Base-by-base conservation (phyloP, 2,329 filamentous ascomycete species). In the Davidsoniella virescens region DNA sequence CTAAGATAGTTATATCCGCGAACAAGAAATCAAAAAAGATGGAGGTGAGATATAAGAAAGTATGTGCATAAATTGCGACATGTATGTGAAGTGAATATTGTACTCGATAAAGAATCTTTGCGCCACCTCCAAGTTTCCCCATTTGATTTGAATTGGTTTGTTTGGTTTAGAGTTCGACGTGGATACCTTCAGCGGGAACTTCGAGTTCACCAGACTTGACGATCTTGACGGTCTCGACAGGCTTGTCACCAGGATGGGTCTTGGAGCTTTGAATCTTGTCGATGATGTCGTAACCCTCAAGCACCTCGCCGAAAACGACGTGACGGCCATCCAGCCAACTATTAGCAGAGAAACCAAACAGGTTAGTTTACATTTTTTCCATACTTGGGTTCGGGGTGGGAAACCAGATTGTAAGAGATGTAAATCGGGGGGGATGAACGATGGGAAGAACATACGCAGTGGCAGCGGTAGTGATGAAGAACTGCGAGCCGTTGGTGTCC, bases 141-240 rank as follows among this genome's bases (percentile, higher is more conserved):
- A 12, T 4, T 17, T 9, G 39, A 41, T 18, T 8, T 41, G 39
- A 17, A 12, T 33, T 33, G 29, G 12, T 33, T 9, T 33, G 29
- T 33, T 33, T 33, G 29, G 36, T 71, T 76, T 82, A 92, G 68
- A 92, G 83, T 70, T 92, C 85, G 70, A 81, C 76, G 70, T 87
- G 83, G 72, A 87, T 90, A 92, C 86, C 86, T 92, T 92, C 86
- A 72, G 78, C 72, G 64, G 84, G 82, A 57, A 88, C 81, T 65
- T 81, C 75, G 59, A 92, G 71, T 73, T 90, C 84, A 66, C 86
- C 86, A 68, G 82, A 86, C 76, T 87, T 85, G 64, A 65, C 74
- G 62, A 93, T 87, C 72, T 80, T 88, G 67, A 92, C 72, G 17
- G 71, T 63, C 68, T 80, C 67, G 55, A 64, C 63, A 25, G 86